Base-by-base conservation (phyloP, 176 grass and related monocot species). In the Triticum dicoccoides region DNA sequence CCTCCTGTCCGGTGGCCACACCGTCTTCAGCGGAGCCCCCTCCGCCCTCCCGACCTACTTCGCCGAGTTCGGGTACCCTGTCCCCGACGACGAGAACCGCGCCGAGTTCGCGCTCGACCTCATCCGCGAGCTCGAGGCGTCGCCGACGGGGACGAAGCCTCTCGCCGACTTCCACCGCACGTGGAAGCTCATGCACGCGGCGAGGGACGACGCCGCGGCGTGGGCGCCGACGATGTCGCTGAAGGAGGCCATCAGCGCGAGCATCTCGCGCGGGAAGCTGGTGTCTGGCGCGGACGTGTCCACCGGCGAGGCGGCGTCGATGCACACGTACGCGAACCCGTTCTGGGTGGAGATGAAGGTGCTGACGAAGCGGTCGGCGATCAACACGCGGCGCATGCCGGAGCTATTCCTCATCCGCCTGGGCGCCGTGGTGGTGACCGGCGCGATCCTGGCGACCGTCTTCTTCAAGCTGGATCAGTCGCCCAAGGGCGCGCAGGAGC, bases 321-420 rank as follows among this genome's bases (percentile, higher is more conserved):
- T 97, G 78, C 90, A 6, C 71, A 92, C 92, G 8, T 93, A 93
- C 79, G 93, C 95, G 67, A 98, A 98, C 85, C 95, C 95, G 13
- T 95, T 95, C 83, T 95, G 93, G 93, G 89, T 95, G 62, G 95
- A 98, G 86, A 91, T 93, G 85, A 92, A 89, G 39, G 95, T 95
- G 49, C 84, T 98, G 65, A 93, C 89, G 75, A 87, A 58, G 73
- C 69, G 95, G 4, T 93, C 93, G 11, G 86, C 87, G 61, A 86
- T 89, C 65, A 98, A 98, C 89, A 89, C 93, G 23, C 86, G 84
- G 8, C 95, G 95, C 27, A 89, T 83, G 79, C 93, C 95, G 32
- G 95, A 98, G 82, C 87, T 98, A n/a, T 93, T 98, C 83, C 77
- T 89, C 8, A 93, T 95, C 54, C 81, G 95, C 0, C 80, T 98